Conservation (phyloP, 192 early-diverging fungal species). For the Diversispora epigaea region DNA sequence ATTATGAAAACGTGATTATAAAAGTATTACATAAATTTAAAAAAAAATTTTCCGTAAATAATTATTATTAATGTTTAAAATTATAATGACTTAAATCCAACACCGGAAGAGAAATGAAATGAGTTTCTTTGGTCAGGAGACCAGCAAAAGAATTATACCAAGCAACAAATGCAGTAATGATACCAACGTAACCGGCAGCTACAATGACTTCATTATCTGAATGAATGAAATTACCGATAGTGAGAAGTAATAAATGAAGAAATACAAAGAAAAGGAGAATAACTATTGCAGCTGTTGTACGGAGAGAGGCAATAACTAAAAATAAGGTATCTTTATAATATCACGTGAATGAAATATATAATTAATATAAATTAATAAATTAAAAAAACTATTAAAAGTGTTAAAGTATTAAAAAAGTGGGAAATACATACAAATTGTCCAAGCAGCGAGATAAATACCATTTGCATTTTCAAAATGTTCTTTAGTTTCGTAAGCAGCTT, state of each 20-base stretch:
- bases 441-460: constrained; percentile 63
- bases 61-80: neutral
- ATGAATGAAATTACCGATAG: constrained; percentile 58
- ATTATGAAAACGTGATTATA: too few relatives aligned
- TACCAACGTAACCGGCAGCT: constrained; percentile 58
- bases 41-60: too few relatives aligned
- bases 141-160: constrained; percentile 73
- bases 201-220: constrained; percentile 40
- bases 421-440: constrained; percentile 41
- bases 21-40: too few relatives aligned
- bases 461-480: constrained; percentile 36
- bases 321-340: constrained; percentile 54
- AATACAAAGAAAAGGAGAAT: constrained; percentile 67
- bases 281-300: constrained; percentile 61
- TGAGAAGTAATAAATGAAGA: constrained; percentile 69
- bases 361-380: neutral
- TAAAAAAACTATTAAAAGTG: neutral
- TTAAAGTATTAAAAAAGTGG: neutral
- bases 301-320: constrained; percentile 63
- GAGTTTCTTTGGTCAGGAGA: constrained; percentile 53
- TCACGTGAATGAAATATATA: too few relatives aligned
- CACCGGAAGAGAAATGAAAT: constrained; percentile 52
- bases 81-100: constrained; percentile 17
- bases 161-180: constrained; percentile 71
- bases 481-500: constrained; percentile 24